Evolutionary conservation across 768 basidiomycete genomes (phyloP), one percentile per base, ranked within the genome.

Genomic region (Dacryopinax spathularia): DNA sequence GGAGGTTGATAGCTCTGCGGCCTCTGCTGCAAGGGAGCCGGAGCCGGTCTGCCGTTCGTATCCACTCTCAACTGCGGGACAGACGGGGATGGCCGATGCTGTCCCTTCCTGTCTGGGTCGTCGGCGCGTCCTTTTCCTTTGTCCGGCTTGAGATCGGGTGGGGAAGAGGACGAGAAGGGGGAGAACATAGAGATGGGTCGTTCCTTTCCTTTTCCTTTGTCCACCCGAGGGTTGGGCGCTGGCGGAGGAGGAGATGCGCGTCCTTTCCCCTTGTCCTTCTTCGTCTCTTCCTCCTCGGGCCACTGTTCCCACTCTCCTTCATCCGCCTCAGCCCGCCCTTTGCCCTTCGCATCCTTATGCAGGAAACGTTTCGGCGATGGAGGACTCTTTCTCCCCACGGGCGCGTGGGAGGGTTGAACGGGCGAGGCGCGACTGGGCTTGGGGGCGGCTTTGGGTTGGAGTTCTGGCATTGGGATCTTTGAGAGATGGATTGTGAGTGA

Each of bases 381-480:
- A 29, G 13, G 48, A 31, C n/a, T n/a, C n/a, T n/a, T n/a, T n/a
- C n/a, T n/a, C n/a, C n/a, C n/a, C n/a, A n/a, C n/a, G n/a, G n/a
- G n/a, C n/a, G n/a, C n/a, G n/a, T n/a, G n/a, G n/a, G n/a, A n/a
- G n/a, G n/a, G n/a, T n/a, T n/a, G n/a, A 6, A 31, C 48, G 7
- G 25, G 48, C 3, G 48, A 31, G 29, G 59, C 9, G 1, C 59
- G 56, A 33, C 59, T 20, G 15, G 63, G 48, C 34, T 64, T 64
- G 16, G 43, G 39, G 12, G 9, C 33, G 41, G 65, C 63, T 43
- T 66, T 68, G 35, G 87, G 87, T 68, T 81, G 80, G 16, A 92
- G 79, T 70, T 92, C 89, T 0, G 89, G 89, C 83, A 92, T 91
- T 15, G 85, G 77, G 59, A 92, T 89, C 77, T 91, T 91, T 78